Evolutionary conservation across 2,329 filamentous ascomycete species (phyloP), one percentile per base, ranked within the genome.

Genomic region (Dothideomycetidae sp.): DNA sequence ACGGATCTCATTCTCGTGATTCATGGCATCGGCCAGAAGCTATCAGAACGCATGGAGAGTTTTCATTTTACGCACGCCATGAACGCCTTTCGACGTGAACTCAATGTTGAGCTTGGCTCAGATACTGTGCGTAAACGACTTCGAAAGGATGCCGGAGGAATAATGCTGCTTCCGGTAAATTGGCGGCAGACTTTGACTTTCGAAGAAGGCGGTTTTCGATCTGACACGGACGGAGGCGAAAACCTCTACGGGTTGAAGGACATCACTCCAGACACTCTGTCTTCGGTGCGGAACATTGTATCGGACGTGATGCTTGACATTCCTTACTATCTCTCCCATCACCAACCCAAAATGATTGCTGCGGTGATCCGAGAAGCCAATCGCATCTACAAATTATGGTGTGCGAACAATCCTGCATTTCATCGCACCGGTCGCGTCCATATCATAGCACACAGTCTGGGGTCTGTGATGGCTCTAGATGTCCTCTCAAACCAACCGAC

Each of bases 261-360:
- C 48, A 94, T 98, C 46, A 93, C 93, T 4, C 86, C 85, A 1
- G 73, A 78, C 29, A 90, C 83, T 0, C 82, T 98, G 18, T 86
- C 88, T 0, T 85, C 83, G 1, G 80, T 98, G 5, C 78, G 90
- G 31, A 83, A 81, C 52, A 75, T 98, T 53, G 92, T 98, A 43
- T 92, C 82, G 29, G 90, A 98, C 55, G 84, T 98, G 49, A 94
- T 98, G 84, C 78, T 96, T 34, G 90, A 98, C 54, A 88, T 98
- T 34, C 90, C 90, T 0, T 96, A 93, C 54, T 98, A 96, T 60
- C 78, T 98, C 61, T 96, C 88, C 0, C 81, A 92, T 42, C 88
- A 96, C 59, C 93, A 96, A 51, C 73, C 78, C 3, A 93, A 85
- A 57, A 96, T 98, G 86, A 81, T 93, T 35, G 71, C 78, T 30